phyloP scores from a whole-genome alignment of 306 rosid species.

The Cicer chorassanicum region DNA sequence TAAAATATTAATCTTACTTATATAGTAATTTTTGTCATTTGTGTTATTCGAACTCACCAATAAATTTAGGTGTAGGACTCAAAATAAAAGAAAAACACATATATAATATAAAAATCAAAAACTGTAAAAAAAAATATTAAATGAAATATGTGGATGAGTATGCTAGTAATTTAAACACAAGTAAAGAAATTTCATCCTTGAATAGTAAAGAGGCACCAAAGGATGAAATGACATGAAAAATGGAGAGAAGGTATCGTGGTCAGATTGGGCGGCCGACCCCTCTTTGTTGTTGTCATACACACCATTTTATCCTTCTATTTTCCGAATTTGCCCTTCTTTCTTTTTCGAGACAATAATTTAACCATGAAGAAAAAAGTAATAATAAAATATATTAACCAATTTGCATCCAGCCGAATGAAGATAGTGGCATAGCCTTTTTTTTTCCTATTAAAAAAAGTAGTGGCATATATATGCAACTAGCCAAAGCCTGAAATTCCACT shows the following conservation, averaged over 20 bases:
- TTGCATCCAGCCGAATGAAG: not conserved
- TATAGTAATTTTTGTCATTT: no score
- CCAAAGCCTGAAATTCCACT: not conserved
- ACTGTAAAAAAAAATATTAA: no score
- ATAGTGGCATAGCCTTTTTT: not conserved
- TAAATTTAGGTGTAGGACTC: no score
- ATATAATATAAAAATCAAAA: no score
- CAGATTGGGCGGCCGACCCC: conserved; percentile 32
- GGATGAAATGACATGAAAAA: conserved; percentile 30
- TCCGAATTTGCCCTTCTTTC: conserved; percentile 1
- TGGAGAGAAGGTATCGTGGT: not conserved
- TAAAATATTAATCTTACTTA: no score
- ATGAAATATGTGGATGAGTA: no score
- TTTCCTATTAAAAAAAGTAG: no score
- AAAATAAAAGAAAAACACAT: no score
- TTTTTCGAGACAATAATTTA: not conserved
- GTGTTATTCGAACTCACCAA: no score
- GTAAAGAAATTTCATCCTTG: no score
- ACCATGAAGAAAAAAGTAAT: not conserved
- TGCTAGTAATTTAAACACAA: no score
- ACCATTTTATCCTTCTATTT: not conserved
- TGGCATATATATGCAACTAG: not conserved
- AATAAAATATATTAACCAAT: not conserved
- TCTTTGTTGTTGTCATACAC: not conserved
- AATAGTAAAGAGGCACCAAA: not conserved